A percentile compares a stretch with the other conserved stretches of the same genome.
phyloP scores from a whole-genome alignment of 257 asterid species.

The Nicotiana attenuata region DNA sequence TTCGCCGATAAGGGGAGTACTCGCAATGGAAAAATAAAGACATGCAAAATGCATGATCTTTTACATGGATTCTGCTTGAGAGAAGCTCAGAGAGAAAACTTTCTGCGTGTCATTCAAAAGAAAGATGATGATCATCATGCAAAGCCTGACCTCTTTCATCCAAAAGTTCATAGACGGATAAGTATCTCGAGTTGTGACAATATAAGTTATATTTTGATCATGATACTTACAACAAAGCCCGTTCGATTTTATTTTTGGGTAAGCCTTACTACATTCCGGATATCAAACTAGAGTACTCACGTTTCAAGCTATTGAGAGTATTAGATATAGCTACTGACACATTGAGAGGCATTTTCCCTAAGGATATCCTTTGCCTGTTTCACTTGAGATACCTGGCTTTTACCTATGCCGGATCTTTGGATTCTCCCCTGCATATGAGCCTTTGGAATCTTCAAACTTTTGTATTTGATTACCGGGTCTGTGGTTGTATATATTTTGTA shows the following conservation, averaged over 20 bases:
- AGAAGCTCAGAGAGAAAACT: constrained; percentile 1
- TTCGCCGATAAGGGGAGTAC: neutral
- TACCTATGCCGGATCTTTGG: neutral
- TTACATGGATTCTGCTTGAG: constrained; percentile 11
- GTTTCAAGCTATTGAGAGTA: constrained; percentile 8
- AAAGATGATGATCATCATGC: neutral
- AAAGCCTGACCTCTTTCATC: no score
- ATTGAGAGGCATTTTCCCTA: neutral
- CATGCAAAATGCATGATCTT: constrained; percentile 15
- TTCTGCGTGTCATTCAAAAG: neutral
- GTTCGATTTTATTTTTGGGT: neutral
- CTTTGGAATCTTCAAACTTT: constrained; percentile 7
- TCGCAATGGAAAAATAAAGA: constrained; percentile 3
- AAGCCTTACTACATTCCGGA: neutral
- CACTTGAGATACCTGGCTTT: constrained; percentile 10
- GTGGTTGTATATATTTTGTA: neutral
- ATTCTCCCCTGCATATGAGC: neutral
- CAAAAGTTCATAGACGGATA: neutral
- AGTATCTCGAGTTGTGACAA: neutral
- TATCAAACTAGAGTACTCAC: neutral
- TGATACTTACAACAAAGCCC: neutral
- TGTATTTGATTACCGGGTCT: neutral
- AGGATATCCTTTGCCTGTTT: neutral
- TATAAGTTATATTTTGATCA: neutral
- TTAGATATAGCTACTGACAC: constrained; percentile 8